These are phyloP conservation scores for Platanus orientalis DNA, from an alignment of 164 flowering plant genomes.

Conservation along the genomic window DNA sequence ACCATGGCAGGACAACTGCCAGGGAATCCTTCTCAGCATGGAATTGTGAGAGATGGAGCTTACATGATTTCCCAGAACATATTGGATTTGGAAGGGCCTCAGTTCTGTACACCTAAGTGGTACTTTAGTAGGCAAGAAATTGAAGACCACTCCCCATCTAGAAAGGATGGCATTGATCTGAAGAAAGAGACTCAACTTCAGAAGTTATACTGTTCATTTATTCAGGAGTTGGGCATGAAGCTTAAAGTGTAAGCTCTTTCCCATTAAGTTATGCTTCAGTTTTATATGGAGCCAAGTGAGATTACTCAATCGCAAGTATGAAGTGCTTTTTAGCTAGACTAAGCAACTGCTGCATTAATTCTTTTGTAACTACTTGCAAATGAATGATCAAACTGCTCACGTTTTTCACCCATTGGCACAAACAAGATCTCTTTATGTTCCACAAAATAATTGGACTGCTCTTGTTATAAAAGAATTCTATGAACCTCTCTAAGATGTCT, in stretches of 20 bases:
- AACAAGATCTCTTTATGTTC: no score
- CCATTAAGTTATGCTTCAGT: background rate
- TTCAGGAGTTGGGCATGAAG: constrained; percentile 54
- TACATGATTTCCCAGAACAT: constrained; percentile 1
- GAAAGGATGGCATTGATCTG: constrained; percentile 55
- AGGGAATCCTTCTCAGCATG: constrained; percentile 17
- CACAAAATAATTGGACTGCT: no score
- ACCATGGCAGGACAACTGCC: constrained; percentile 24
- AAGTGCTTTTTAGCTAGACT: no score
- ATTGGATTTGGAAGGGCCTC: constrained; percentile 23
- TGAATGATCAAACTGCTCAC: no score
- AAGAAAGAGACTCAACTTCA: constrained; percentile 41
- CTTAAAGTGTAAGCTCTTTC: constrained; percentile 54
- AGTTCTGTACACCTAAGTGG: constrained; percentile 33
- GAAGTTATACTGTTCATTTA: constrained; percentile 50
- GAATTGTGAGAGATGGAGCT: constrained; percentile 9
- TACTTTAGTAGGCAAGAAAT: constrained; percentile 48
- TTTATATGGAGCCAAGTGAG: no score
- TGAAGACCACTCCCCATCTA: constrained; percentile 60
- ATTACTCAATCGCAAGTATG: no score
- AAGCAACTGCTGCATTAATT: no score
- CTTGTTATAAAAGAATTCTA: no score
- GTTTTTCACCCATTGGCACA: no score
- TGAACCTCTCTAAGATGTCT: no score
- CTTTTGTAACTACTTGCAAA: no score